Evolutionary conservation across 2,329 filamentous ascomycete species (phyloP), one percentile per base, ranked within the genome.

Genomic region (Aureobasidium musti): DNA sequence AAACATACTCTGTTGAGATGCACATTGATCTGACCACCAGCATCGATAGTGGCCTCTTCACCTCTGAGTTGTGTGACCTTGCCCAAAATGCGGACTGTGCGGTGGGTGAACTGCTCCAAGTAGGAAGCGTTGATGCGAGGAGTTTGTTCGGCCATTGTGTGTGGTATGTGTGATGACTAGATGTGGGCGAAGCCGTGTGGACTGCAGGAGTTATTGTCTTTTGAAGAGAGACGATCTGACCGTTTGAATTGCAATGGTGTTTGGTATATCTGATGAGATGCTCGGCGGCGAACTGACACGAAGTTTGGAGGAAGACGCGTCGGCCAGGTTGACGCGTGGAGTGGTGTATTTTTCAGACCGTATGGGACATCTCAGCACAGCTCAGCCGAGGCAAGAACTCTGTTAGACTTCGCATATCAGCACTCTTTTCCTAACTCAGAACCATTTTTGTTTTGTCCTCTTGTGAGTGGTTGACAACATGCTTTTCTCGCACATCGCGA

Each of bases 111-210:
- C 74, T 84, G 83, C 75, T 92, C 87, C 67, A 98, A 89, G 79
- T 94, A 90, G 47, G 84, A 81, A 63, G 90, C 90, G 56, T 91
- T 91, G 77, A 97, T 87, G 77, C 95, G 92, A 35, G 95, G 94
- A 57, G 92, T 88, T 73, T 88, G 81, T 74, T 93, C 83, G 52
- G 83, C 84, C 90, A 94, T 94, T 70, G 67, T 80, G 47, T 37
- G 14, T 56, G 35, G 1, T 53, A 33, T 52, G n/a, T 41, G 33
- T 10, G 47, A 17, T 63, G 17, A 11, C 33, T 26, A 13, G 10
- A 17, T 57, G 2, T 14, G 41, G 7, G 3, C 50, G 23, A n/a
- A 35, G 11, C 28, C 5, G 3, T 37, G n/a, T n/a, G n/a, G n/a
- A n/a, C n/a, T n/a, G n/a, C n/a, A n/a, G n/a, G n/a, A n/a, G n/a